phyloP scores from a whole-genome alignment of 352 stramenopile species.

The Aphanomyces astaci region DNA sequence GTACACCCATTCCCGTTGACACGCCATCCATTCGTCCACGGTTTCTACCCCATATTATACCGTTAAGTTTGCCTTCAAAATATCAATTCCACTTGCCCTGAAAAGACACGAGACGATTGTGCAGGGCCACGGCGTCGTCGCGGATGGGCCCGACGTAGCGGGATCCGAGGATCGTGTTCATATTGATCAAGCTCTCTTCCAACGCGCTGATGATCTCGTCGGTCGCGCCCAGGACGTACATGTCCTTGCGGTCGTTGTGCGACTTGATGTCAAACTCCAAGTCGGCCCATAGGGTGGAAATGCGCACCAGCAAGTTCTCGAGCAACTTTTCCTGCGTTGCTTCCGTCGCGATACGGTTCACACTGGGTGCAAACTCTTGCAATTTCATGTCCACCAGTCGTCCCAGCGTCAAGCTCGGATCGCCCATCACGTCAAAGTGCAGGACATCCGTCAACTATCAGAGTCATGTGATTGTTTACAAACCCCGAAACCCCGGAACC shows the following conservation, averaged over 20 bases:
- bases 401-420: constrained; percentile 54
- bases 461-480: not conserved
- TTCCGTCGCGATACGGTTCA: constrained; percentile 78
- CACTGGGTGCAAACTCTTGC: constrained; percentile 56
- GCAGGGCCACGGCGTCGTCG: constrained; percentile 54
- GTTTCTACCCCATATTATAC: no score
- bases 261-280: constrained; percentile 82
- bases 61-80: no score
- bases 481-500: not conserved
- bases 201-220: constrained; percentile 70
- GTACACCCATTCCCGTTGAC: constrained; percentile 74
- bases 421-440: constrained; percentile 8
- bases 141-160: constrained; percentile 82
- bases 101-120: constrained; percentile 56
- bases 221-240: constrained; percentile 73
- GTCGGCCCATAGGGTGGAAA: constrained; percentile 68
- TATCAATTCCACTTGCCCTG: constrained; percentile 43
- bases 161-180: constrained; percentile 85
- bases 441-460: constrained; percentile 10
- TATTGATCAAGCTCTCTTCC: constrained; percentile 86
- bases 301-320: constrained; percentile 87
- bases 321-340: constrained; percentile 79
- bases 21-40: constrained; percentile 70
- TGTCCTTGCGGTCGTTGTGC: constrained; percentile 88
- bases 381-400: constrained; percentile 77